Conservation (phyloP, 2,329 filamentous ascomycete species). For the Ascochyta fabae region DNA sequence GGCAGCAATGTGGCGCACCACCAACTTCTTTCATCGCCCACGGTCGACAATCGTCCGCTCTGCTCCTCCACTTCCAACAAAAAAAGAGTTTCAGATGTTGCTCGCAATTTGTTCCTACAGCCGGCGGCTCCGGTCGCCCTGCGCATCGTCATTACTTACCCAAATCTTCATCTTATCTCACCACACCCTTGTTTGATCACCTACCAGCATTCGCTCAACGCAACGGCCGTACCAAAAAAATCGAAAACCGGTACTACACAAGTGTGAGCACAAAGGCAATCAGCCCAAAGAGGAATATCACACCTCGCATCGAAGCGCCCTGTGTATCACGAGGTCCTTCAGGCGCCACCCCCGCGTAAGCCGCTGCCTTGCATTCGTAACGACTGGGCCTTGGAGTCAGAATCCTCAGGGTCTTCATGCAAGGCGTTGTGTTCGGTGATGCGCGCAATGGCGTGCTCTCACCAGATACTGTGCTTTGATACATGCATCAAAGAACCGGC, state of each 20-base stretch:
- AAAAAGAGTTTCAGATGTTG: not conserved
- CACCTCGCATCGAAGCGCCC: not conserved
- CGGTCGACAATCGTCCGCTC: not conserved
- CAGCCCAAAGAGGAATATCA: not conserved
- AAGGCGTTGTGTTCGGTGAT: not conserved
- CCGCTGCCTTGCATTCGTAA: not conserved
- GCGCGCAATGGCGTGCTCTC: slow-evolving; percentile 1
- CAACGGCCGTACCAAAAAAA: not conserved
- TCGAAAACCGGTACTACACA: not conserved
- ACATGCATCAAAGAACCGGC: not conserved
- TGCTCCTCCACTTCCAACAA: not conserved
- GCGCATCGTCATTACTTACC: not conserved
- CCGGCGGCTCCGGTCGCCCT: not conserved
- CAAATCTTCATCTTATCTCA: slow-evolving; percentile 5
- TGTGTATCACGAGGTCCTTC: not conserved
- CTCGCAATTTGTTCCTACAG: slow-evolving; percentile 7
- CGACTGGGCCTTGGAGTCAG: not conserved
- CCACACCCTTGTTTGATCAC: slow-evolving; percentile 8
- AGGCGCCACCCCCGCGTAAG: not conserved
- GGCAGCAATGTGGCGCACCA: slow-evolving; percentile 11
- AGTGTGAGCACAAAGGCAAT: not conserved
- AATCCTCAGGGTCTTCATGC: not conserved
- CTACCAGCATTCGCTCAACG: not conserved
- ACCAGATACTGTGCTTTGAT: slow-evolving; percentile 3
- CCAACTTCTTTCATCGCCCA: not conserved